Conservation (phyloP, 176 grass and related monocot species). For the Stipa capillata region DNA sequence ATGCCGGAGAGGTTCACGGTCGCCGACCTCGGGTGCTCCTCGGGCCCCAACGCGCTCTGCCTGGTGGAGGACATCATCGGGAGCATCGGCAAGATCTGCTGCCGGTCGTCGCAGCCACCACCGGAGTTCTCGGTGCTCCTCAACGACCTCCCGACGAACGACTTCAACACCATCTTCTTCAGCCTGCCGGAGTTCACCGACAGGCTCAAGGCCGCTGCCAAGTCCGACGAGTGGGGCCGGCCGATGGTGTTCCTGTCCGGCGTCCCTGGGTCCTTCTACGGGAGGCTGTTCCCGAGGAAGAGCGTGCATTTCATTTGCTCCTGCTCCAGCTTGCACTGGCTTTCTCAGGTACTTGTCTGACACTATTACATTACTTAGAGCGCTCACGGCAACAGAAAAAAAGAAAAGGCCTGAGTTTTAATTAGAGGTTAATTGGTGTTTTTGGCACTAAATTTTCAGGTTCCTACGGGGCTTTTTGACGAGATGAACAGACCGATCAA, state of each 20-base stretch:
- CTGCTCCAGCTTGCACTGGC: slow-evolving; percentile 83
- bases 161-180: slow-evolving; percentile 84
- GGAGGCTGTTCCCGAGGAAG: slow-evolving; percentile 47
- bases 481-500: slow-evolving; percentile 36
- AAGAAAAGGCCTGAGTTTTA: not conserved
- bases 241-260: slow-evolving; percentile 66
- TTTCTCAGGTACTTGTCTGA: slow-evolving; percentile 45
- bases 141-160: slow-evolving; percentile 89
- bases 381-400: not conserved
- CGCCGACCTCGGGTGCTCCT: slow-evolving; percentile 77
- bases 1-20: slow-evolving; percentile 56
- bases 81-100: slow-evolving; percentile 36
- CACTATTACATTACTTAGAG: not conserved
- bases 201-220: slow-evolving; percentile 27
- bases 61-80: slow-evolving; percentile 59
- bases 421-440: not conserved
- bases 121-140: slow-evolving; percentile 89
- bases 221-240: slow-evolving; percentile 29
- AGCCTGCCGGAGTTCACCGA: slow-evolving; percentile 48
- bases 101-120: slow-evolving; percentile 22
- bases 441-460: not conserved
- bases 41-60: slow-evolving; percentile 63
- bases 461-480: slow-evolving; percentile 45
- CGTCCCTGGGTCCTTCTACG: slow-evolving; percentile 81
- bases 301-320: slow-evolving; percentile 78